phyloP scores from a whole-genome alignment of 306 rosid genomes.

The barrel medic (Medicago truncatula) region MtrunA17r5.0-ANR NC_053042.1:48067001-48067500 shows the following conservation, averaged over 20 bases:
- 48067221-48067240: background rate
- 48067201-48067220: constrained; percentile 3
- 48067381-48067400: background rate
- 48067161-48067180: constrained; percentile 50
- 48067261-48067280: constrained; percentile 30
- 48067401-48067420: no score
- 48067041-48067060: constrained; percentile 25
- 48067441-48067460: background rate
- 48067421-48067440: background rate
- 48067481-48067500: constrained; percentile 40
- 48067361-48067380: background rate
- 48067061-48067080: constrained; percentile 45
- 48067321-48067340: constrained; percentile 91
- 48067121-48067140: constrained; percentile 98
- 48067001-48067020: constrained; percentile 4
- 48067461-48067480: background rate
- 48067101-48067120: constrained; percentile 81
- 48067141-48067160: constrained; percentile 97
- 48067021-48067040: background rate
- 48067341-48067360: constrained; percentile 32
- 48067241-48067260: no score
- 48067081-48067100: constrained; percentile 75
- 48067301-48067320: constrained; percentile 95
- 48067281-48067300: constrained; percentile 99
- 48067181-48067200: constrained; percentile 7